Conservation (phyloP, 306 rosid genomes). For the Gastrolobium bilobum region DNA sequence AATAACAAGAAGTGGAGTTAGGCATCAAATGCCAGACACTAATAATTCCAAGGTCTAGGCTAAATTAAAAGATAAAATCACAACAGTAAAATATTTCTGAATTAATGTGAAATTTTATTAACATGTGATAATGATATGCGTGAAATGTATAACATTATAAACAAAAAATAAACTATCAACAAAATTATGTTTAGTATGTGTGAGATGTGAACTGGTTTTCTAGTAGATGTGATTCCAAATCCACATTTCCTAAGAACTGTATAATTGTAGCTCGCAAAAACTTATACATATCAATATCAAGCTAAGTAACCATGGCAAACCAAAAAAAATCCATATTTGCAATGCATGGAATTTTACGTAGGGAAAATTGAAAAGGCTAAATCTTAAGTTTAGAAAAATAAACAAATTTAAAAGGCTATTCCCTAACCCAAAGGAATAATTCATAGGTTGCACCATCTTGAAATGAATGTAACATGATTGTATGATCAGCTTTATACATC, state of each 20-base stretch:
- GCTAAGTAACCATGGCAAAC: background rate
- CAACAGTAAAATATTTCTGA: background rate
- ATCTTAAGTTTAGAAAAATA: background rate
- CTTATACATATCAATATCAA: background rate
- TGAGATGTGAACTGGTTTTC: background rate
- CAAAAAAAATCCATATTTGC: background rate
- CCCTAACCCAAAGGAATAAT: background rate
- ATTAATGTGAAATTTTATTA: background rate
- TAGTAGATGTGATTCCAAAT: background rate
- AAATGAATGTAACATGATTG: background rate
- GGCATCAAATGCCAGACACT: slow-evolving; percentile 18
- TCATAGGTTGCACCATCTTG: background rate
- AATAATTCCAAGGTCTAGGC: too few species aligned
- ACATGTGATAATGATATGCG: background rate
- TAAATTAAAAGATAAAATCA: background rate
- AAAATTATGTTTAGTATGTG: background rate
- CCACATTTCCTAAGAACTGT: background rate
- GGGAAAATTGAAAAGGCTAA: background rate
- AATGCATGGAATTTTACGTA: background rate
- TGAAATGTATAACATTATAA: background rate
- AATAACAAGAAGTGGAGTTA: slow-evolving; percentile 12
- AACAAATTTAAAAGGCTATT: background rate
- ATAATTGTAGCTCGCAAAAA: too few species aligned
- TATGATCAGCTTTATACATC: background rate
- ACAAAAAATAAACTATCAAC: background rate